These are phyloP conservation scores for Lithocarpus polystachyus DNA, from an alignment of 306 rosid genomes.

Conservation along the genomic window DNA sequence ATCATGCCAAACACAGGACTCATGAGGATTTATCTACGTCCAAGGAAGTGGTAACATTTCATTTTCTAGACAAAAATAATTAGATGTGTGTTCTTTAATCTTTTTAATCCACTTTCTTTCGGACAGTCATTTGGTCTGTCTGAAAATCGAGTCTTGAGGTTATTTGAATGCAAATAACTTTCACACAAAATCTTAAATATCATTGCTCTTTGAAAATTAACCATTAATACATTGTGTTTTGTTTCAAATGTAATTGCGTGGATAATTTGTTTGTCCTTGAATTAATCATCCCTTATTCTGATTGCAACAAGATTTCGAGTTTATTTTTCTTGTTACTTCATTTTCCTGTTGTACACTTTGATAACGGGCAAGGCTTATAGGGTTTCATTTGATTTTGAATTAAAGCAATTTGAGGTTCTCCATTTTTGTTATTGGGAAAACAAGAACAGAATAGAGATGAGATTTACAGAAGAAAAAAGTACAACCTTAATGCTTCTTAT, in stretches of 20 bases:
- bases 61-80: constrained; percentile 14
- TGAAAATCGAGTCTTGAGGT: not conserved
- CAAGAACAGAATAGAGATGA: not conserved
- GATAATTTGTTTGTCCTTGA: not conserved
- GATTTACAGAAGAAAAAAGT: not conserved
- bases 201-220: not conserved
- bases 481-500: not conserved
- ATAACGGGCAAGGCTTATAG: not conserved
- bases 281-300: not conserved
- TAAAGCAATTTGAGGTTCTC: not conserved
- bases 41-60: constrained; percentile 62
- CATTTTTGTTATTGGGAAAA: not conserved
- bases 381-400: not conserved
- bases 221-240: not conserved
- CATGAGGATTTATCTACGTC: constrained; percentile 51
- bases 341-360: not conserved
- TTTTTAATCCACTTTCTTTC: not conserved
- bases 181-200: not conserved
- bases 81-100: not conserved
- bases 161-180: not conserved
- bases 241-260: not conserved
- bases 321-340: not conserved
- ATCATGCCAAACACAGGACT: constrained; percentile 53
- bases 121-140: not conserved
- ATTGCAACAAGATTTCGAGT: not conserved